phyloP scores from a whole-genome alignment of 345 rosid species.

The Lumnitzera racemosa region DNA sequence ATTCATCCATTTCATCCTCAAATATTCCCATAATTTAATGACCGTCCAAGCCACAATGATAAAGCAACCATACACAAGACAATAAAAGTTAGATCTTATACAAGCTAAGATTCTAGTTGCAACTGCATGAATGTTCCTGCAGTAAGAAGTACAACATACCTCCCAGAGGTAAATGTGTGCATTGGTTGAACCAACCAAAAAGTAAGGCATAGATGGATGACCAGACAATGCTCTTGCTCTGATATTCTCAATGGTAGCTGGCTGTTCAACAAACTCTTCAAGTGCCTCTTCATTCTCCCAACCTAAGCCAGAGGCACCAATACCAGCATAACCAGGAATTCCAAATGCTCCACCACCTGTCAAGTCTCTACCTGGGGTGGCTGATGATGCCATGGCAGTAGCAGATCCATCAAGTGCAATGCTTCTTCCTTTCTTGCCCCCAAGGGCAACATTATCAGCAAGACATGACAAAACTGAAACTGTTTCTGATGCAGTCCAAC shows the following conservation, averaged over 20 bases:
- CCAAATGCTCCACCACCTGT: slow-evolving; percentile 53
- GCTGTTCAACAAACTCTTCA: slow-evolving; percentile 64
- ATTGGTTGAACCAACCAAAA: slow-evolving; percentile 90
- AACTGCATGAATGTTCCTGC: not conserved
- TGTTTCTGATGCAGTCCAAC: slow-evolving; percentile 82
- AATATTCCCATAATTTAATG: too few relatives aligned
- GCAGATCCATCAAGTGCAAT: slow-evolving; percentile 77
- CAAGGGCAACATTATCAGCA: slow-evolving; percentile 71
- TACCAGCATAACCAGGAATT: slow-evolving; percentile 53
- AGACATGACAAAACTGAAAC: slow-evolving; percentile 64
- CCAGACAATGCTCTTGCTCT: slow-evolving; percentile 74
- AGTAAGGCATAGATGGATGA: slow-evolving; percentile 87
- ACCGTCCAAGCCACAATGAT: too few relatives aligned
- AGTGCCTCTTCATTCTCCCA: slow-evolving; percentile 73
- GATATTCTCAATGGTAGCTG: slow-evolving; percentile 61
- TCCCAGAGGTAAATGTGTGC: slow-evolving; percentile 90
- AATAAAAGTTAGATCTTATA: slow-evolving; percentile 1
- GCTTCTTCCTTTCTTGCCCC: slow-evolving; percentile 63
- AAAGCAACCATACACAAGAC: too few relatives aligned
- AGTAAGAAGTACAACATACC: slow-evolving; percentile 39
- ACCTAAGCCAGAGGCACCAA: slow-evolving; percentile 67
- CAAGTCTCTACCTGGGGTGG: slow-evolving; percentile 41
- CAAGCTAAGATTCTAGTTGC: slow-evolving; percentile 1
- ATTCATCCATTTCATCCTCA: too few relatives aligned
- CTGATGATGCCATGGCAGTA: slow-evolving; percentile 38